Evolutionary conservation across 73 alveolate genomes (phyloP).

Genomic region (Tetrahymena thermophila): DNA sequence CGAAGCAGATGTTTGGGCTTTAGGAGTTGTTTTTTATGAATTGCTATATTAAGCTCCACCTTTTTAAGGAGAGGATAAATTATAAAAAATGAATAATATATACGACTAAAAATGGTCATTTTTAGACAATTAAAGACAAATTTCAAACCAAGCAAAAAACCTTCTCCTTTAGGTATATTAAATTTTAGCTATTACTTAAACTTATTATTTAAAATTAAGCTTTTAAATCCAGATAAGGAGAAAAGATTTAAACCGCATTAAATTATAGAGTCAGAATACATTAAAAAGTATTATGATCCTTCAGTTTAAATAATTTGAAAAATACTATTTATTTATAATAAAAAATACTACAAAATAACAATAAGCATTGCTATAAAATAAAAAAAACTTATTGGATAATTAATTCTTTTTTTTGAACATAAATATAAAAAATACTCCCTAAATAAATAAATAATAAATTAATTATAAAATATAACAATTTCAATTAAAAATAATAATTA

Average conservation of each 20-base stretch:
- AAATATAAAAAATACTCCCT: neutral
- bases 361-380: too few species aligned
- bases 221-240: neutral
- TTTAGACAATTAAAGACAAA: neutral
- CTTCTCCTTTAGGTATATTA: neutral
- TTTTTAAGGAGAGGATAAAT: neutral
- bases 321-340: neutral
- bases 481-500: neutral
- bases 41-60: neutral
- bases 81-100: neutral
- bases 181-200: neutral
- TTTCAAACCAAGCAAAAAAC: neutral
- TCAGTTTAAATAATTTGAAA: neutral
- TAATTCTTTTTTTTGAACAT: neutral
- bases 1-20: neutral
- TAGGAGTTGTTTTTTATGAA: neutral
- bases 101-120: neutral
- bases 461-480: neutral
- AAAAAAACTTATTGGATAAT: neutral
- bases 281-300: neutral
- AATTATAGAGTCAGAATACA: neutral
- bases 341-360: too few species aligned
- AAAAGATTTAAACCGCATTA: neutral
- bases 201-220: neutral
- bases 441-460: neutral